Base-by-base conservation (phyloP, 169 alveolate genomes). In the Cryptosporidium viatorum region DNA sequence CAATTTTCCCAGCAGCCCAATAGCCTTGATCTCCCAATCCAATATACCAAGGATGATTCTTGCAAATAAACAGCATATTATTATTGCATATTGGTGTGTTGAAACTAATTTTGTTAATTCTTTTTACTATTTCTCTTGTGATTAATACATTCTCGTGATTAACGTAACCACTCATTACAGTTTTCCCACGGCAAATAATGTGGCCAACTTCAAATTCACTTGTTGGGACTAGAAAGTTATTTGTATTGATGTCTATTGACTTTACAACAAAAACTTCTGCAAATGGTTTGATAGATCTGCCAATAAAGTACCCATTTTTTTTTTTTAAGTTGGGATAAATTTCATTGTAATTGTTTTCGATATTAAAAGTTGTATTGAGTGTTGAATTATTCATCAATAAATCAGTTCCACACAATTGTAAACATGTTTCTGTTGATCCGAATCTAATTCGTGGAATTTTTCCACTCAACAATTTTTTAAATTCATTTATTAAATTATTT, bases 341-440 rank as follows among this genome's bases (percentile, higher is more conserved):
- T 9, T 39, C 21, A 73, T 29, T 74, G 58, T 12, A 14, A 2
- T 70, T 74, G 29, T 29, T 21, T 35, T 29, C 23, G 8, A 55
- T 55, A 29, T 14, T 65, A 29, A 58, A 80, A 23, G 37, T 35
- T 5, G 39, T 16, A 3, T 55, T 69, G 10, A 73, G 48, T 1
- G 33, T 1, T 29, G 74, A 39, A 84, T 58, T 55, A 21, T 10
- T 33, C 71, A 68, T 43, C 16, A 50, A 48, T 14, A 70, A 59
- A 68, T 68, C 86, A 16, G 75, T 41, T 69, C 70, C 89, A 31
- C 91, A 26, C n/a, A 86, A 85, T 51, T 92, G 94, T 70, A 92
- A 73, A 35, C 92, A 60, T 2, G 94, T 89, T 55, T 92, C 94
- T 12, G 94, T 92, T 23, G 94, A 92, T 16, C 94, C 94, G 23